Evolutionary conservation across 2,329 filamentous ascomycete genomes (phyloP).

Genomic region (Sporothrix humicola): DNA sequence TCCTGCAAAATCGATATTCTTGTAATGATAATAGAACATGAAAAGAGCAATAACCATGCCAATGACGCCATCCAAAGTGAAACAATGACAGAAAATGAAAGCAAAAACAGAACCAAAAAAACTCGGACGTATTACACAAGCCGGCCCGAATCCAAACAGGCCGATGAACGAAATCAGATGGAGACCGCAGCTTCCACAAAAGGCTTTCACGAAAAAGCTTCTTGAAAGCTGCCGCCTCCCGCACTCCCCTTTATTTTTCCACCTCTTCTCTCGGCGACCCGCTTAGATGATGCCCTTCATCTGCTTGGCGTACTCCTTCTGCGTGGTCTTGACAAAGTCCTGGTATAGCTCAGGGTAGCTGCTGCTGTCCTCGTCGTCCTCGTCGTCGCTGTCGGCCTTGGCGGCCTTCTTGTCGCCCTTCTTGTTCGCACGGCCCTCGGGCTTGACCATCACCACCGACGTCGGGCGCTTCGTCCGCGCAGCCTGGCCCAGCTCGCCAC

Average conservation of each 20-base stretch:
- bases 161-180: constrained; percentile 14
- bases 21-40: constrained; percentile 23
- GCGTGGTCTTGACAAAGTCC: constrained; percentile 67
- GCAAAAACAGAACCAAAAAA: neutral
- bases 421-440: constrained; percentile 54
- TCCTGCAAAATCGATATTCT: constrained; percentile 32
- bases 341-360: constrained; percentile 69
- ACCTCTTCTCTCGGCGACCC: neutral
- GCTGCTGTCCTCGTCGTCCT: constrained; percentile 58
- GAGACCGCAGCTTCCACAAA: neutral
- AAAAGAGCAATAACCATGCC: constrained; percentile 24
- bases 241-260: neutral
- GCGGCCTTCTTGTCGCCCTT: constrained; percentile 56
- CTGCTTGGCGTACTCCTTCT: constrained; percentile 69
- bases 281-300: constrained; percentile 45
- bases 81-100: constrained; percentile 1
- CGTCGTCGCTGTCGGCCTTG: constrained; percentile 44
- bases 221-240: neutral
- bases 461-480: constrained; percentile 96
- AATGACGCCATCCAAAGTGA: constrained; percentile 32
- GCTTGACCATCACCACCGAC: constrained; percentile 84
- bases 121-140: constrained; percentile 14
- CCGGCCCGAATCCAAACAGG: constrained; percentile 17
- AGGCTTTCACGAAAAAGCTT: neutral
- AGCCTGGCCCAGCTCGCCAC: constrained; percentile 91